A percentile compares a stretch with the other conserved stretches of the same genome.
phyloP scores from a whole-genome alignment of 495 filamentous ascomycete genomes.

The Melanomma pulvis-pyrius region DNA sequence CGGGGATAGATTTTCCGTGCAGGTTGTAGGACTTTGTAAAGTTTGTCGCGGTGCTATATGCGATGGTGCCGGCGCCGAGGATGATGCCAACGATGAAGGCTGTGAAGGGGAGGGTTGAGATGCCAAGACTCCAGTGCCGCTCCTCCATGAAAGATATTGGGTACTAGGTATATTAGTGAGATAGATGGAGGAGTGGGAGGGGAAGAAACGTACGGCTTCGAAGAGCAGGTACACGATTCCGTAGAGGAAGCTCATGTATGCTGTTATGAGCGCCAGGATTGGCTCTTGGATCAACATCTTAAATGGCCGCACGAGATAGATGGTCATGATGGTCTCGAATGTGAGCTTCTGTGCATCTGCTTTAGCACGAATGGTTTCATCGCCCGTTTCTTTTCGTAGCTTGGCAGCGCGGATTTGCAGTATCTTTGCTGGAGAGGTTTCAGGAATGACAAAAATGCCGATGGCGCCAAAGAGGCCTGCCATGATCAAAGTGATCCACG shows the following conservation, averaged over 20 bases:
- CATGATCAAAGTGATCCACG: slow-evolving; percentile 66
- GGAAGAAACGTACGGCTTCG: slow-evolving; percentile 36
- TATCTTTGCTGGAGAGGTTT: slow-evolving; percentile 63
- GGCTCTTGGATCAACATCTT: slow-evolving; percentile 65
- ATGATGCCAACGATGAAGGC: slow-evolving; percentile 34
- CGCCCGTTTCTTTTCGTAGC: slow-evolving; percentile 62
- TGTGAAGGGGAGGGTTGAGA: slow-evolving; percentile 42
- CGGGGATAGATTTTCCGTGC: slow-evolving; percentile 36
- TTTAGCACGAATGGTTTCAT: slow-evolving; percentile 62
- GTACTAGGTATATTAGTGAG: slow-evolving; percentile 26
- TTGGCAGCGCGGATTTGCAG: slow-evolving; percentile 59
- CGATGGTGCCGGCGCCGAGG: slow-evolving; percentile 28
- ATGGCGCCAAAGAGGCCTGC: slow-evolving; percentile 52
- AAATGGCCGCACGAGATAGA: slow-evolving; percentile 64
- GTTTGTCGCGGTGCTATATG: slow-evolving; percentile 35
- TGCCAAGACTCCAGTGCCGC: slow-evolving; percentile 43
- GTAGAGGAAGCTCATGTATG: slow-evolving; percentile 49
- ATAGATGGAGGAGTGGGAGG: not conserved
- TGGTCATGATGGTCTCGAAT: slow-evolving; percentile 50
- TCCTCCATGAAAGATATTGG: slow-evolving; percentile 43
- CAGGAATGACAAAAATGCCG: slow-evolving; percentile 55
- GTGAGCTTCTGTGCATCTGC: slow-evolving; percentile 59
- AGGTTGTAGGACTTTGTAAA: slow-evolving; percentile 33
- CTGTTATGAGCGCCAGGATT: slow-evolving; percentile 57
- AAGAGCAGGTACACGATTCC: slow-evolving; percentile 48